Evolutionary conservation across 352 stramenopile species (phyloP), one percentile per base, ranked within the genome.

Genomic region (Phytopythium aichiense): DNA sequence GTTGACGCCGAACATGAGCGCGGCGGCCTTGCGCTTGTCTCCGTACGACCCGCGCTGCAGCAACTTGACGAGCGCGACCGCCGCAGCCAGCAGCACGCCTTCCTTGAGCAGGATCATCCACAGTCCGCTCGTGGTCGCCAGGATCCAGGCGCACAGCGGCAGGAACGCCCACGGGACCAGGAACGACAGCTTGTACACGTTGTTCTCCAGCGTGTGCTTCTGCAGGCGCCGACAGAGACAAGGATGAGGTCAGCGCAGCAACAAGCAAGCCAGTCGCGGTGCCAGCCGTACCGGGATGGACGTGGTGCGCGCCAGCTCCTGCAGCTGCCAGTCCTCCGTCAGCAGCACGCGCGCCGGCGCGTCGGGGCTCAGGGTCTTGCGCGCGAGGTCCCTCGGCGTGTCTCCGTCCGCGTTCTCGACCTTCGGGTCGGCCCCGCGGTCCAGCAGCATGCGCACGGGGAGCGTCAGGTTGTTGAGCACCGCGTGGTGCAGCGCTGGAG

Each of bases 161-260:
- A 93, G 64, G 11, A 88, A 68, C 8, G 81, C 4, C 81, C 84
- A 93, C 40, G 84, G 84, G 46, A 90, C 74, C 23, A 90, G 67
- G 72, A 93, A 93, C 20, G 80, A 72, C 15, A 88, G 69, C 66
- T 91, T 90, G 65, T 85, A 88, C 30, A 90, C 51, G 28, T 91
- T 82, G 63, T 73, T 63, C 54, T 89, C 76, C 20, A 91, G 73
- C 31, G 71, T 79, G 61, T 68, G 60, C 67, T 91, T 89, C 74
- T 86, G 49, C 13, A 40, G 15, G 22, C 18, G 37, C 18, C 20
- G 3, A 46, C 55, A 23, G 20, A n/a, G 18, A 45, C 1, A 4
- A 46, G 28, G 16, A 18, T 16, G 0, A 7, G 7, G 46, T 43
- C 8, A 37, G n/a, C 6, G 33, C 37, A 12, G 8, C 13, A 49